Conservation (phyloP, 495 filamentous ascomycete species). For the Tetracladium setigerum region DNA sequence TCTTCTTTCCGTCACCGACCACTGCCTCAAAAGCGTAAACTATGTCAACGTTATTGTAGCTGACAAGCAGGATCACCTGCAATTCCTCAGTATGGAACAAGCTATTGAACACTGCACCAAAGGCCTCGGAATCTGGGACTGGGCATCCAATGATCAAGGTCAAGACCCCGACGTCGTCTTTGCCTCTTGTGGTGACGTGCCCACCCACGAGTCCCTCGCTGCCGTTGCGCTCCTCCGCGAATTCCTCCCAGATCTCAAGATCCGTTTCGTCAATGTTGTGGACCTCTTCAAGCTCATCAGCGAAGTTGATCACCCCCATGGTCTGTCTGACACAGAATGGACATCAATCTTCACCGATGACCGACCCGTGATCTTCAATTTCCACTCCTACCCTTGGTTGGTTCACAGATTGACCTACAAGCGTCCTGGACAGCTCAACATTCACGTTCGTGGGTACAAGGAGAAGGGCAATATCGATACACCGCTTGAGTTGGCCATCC, state of each 20-base stretch:
- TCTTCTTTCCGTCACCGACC: conserved; percentile 58
- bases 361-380: conserved; percentile 69
- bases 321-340: conserved; percentile 54
- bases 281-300: conserved; percentile 70
- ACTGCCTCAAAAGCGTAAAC: conserved; percentile 60
- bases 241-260: conserved; percentile 56
- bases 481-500: conserved; percentile 61
- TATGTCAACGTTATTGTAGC: conserved; percentile 73
- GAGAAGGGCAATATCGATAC: conserved; percentile 78
- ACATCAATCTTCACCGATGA: conserved; percentile 56
- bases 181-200: conserved; percentile 63
- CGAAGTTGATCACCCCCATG: conserved; percentile 57
- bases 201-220: conserved; percentile 61
- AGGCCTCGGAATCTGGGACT: conserved; percentile 53
- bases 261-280: conserved; percentile 69
- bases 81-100: conserved; percentile 60
- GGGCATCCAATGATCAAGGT: conserved; percentile 50
- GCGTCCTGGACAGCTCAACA: conserved; percentile 49
- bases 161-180: conserved; percentile 61
- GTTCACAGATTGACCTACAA: conserved; percentile 66
- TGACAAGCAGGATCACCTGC: conserved; percentile 69
- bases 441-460: conserved; percentile 65
- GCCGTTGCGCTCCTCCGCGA: conserved; percentile 59
- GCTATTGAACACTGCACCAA: conserved; percentile 66
- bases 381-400: conserved; percentile 72